A percentile compares a stretch with the other conserved stretches of the same genome.
Evolutionary conservation across 331 rosid species (phyloP).

Genomic region (Malus hybrid): DNA sequence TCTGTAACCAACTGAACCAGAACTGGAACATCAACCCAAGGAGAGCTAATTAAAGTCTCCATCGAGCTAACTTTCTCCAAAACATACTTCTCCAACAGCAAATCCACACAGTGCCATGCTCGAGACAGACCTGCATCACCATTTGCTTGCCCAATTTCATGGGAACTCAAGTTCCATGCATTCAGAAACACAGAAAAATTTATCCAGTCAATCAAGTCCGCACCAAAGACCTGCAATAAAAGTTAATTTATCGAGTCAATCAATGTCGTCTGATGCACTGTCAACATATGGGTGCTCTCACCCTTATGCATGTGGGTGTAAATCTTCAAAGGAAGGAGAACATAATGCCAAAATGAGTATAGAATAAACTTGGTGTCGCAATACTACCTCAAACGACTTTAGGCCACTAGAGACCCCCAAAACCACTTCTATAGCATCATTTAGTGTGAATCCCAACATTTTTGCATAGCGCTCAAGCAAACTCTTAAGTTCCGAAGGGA

Average conservation of each 20-base stretch:
- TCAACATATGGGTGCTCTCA: background rate
- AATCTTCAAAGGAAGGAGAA: background rate
- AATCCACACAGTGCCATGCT: constrained; percentile 58
- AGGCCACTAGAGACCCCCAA: constrained; percentile 38
- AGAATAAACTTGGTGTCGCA: too few species aligned
- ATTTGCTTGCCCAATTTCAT: constrained; percentile 39
- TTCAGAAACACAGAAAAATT: constrained; percentile 76
- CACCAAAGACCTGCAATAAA: constrained; percentile 57
- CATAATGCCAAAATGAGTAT: background rate
- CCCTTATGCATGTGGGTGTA: background rate
- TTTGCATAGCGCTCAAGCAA: constrained; percentile 77
- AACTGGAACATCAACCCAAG: constrained; percentile 43
- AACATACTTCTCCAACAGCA: constrained; percentile 59
- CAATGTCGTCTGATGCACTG: background rate
- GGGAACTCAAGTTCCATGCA: constrained; percentile 75
- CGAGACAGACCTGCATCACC: constrained; percentile 31
- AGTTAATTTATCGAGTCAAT: background rate
- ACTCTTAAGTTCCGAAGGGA: constrained; percentile 57
- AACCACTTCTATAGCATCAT: constrained; percentile 58
- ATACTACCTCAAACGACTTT: constrained; percentile 54
- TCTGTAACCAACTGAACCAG: constrained; percentile 71
- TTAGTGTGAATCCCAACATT: constrained; percentile 57
- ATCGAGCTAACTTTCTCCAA: constrained; percentile 37
- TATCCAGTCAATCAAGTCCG: constrained; percentile 86
- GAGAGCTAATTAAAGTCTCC: constrained; percentile 40